A percentile compares a stretch with the other conserved stretches of the same genome.
Evolutionary conservation across 371 early-diverging fungal genomes (phyloP).

Genomic region (Blakeslea trispora): DNA sequence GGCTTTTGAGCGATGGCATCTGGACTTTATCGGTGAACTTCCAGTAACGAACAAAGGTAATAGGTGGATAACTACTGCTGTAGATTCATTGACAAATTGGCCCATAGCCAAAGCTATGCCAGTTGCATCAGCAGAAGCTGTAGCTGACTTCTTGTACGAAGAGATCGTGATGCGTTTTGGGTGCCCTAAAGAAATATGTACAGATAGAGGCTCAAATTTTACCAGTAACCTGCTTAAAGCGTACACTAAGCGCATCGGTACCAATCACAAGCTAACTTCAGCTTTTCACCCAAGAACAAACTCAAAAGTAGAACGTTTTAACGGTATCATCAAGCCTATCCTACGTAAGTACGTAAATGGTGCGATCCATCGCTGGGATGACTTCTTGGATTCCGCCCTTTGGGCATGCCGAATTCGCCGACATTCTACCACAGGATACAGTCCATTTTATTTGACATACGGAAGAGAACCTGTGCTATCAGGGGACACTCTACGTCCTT

Average conservation of each 20-base stretch:
- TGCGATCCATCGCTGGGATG: slow-evolving; percentile 20
- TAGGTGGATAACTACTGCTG: slow-evolving; percentile 30
- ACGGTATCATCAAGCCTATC: slow-evolving; percentile 14
- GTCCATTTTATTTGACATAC: slow-evolving; percentile 12
- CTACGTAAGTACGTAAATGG: slow-evolving; percentile 19
- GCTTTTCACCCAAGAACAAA: slow-evolving; percentile 36
- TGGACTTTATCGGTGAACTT: slow-evolving; percentile 33
- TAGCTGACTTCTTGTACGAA: slow-evolving; percentile 24
- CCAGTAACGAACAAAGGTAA: slow-evolving; percentile 21
- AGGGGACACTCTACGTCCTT: slow-evolving; percentile 7
- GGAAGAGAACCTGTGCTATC: slow-evolving; percentile 16
- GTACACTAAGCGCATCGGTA: slow-evolving; percentile 6
- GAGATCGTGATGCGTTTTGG: slow-evolving; percentile 24
- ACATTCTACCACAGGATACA: slow-evolving; percentile 6
- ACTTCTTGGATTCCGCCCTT: slow-evolving; percentile 20
- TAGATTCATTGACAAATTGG: too few relatives aligned
- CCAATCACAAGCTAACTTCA: slow-evolving; percentile 12
- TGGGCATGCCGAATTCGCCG: slow-evolving; percentile 6
- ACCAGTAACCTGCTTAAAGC: background rate
- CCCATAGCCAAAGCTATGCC: slow-evolving; percentile 27
- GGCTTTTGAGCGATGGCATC: slow-evolving; percentile 25
- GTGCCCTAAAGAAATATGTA: slow-evolving; percentile 26
- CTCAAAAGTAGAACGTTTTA: slow-evolving; percentile 25
- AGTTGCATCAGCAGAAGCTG: slow-evolving; percentile 19
- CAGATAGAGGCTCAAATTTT: slow-evolving; percentile 30